phyloP scores from a whole-genome alignment of 2,329 filamentous ascomycete genomes.

The Arthrobotrys pseudoclavata region DNA sequence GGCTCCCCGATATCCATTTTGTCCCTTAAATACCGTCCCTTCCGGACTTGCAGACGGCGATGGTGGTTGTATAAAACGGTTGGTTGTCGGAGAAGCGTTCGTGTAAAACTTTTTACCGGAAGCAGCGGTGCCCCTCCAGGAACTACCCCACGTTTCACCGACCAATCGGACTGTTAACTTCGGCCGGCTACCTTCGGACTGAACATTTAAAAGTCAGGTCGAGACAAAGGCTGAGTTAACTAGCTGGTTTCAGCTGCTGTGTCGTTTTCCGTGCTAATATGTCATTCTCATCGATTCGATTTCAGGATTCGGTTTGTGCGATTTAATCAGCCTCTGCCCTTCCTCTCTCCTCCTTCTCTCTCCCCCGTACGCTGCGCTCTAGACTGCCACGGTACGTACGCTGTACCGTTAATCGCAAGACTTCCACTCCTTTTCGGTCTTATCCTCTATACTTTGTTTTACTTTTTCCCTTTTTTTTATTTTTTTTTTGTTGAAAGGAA shows the following conservation, averaged over 20 bases:
- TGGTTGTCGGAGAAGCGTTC: no score
- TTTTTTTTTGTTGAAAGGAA: neutral
- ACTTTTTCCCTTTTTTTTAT: neutral
- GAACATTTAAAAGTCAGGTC: no score
- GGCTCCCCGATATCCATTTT: constrained; percentile 29
- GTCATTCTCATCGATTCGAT: no score
- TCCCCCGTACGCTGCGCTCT: no score
- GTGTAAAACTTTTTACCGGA: neutral
- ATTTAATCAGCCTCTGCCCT: neutral
- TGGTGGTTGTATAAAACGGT: no score
- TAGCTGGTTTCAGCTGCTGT: constrained; percentile 20
- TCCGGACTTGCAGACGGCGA: neutral
- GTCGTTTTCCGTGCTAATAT: neutral
- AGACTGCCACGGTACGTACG: no score
- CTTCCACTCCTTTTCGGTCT: neutral
- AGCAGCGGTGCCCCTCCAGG: neutral
- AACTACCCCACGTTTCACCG: neutral
- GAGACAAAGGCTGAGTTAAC: neutral
- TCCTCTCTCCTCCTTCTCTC: neutral
- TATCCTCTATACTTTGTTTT: neutral
- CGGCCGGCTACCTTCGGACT: constrained; percentile 35
- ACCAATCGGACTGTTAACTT: constrained; percentile 1
- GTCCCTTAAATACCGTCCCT: no score
- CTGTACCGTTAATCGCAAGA: neutral
- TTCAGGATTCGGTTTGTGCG: no score